Percentiles rank a stretch among this genome's conserved stretches.
Evolutionary conservation across 148 eudicot species (phyloP).

Genomic region (Limonium bicolor): DNA sequence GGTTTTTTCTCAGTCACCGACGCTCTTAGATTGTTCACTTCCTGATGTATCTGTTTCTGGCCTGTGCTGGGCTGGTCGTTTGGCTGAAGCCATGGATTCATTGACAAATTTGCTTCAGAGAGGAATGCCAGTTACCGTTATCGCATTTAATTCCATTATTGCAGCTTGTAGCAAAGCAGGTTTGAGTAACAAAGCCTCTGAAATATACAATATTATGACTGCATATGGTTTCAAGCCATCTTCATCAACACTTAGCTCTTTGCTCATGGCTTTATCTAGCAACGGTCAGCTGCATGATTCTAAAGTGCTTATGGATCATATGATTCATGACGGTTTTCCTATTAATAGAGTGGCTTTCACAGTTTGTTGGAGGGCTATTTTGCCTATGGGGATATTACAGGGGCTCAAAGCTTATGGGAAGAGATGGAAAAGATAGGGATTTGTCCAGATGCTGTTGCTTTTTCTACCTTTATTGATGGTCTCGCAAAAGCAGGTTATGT

Average conservation of each 20-base stretch:
- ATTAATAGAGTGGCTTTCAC: constrained; percentile 71
- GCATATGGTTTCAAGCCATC: constrained; percentile 52
- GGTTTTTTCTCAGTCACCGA: constrained; percentile 32
- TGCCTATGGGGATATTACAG: constrained; percentile 35
- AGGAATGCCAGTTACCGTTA: constrained; percentile 45
- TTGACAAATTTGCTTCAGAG: constrained; percentile 49
- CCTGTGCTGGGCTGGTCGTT: constrained; percentile 67
- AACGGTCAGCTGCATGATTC: constrained; percentile 61
- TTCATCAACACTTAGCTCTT: constrained; percentile 61
- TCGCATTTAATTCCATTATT: constrained; percentile 78
- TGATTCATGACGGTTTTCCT: constrained; percentile 50
- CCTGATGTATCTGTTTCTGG: constrained; percentile 59
- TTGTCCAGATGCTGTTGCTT: constrained; percentile 75
- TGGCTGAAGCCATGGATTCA: constrained; percentile 49
- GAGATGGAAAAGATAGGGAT: constrained; percentile 45
- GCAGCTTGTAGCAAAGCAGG: constrained; percentile 63
- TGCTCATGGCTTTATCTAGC: constrained; percentile 49
- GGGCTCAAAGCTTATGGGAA: constrained; percentile 65
- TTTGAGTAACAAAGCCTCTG: constrained; percentile 42
- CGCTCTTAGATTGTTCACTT: constrained; percentile 38
- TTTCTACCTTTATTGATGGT: constrained; percentile 69
- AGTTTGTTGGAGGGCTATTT: constrained; percentile 57
- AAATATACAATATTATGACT: constrained; percentile 46
- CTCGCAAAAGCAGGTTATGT: constrained; percentile 54
- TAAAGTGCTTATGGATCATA: constrained; percentile 38